Evolutionary conservation across 768 basidiomycete species (phyloP).

Genomic region (Russula sp.): DNA sequence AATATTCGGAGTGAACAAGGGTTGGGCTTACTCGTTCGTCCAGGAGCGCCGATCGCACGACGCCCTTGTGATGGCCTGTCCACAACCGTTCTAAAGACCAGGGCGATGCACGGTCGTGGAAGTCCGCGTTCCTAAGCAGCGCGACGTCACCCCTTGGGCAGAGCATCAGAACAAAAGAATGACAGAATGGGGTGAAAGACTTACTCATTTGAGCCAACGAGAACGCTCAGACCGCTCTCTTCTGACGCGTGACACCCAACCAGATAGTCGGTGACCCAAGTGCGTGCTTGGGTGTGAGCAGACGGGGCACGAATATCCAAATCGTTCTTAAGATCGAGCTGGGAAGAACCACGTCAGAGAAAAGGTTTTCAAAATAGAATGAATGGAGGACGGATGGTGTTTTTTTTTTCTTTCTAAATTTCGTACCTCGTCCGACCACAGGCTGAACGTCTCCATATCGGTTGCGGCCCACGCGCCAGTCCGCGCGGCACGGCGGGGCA

Average conservation of each 20-base stretch:
- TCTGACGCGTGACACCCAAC: constrained; percentile 42
- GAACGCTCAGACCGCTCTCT: constrained; percentile 41
- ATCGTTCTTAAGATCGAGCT: constrained; percentile 55
- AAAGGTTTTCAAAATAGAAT: neutral
- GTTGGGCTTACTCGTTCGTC: constrained; percentile 27
- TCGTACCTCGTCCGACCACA: constrained; percentile 68
- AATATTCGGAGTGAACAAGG: neutral
- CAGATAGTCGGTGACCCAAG: constrained; percentile 78
- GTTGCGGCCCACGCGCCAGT: constrained; percentile 72
- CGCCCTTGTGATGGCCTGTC: constrained; percentile 27
- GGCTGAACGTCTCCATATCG: constrained; percentile 92
- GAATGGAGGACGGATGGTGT: too few relatives aligned
- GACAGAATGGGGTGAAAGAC: constrained; percentile 21
- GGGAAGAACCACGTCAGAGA: neutral
- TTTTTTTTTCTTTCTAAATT: neutral
- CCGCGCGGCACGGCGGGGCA: constrained; percentile 28
- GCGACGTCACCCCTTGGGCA: constrained; percentile 29
- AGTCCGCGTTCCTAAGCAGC: constrained; percentile 25
- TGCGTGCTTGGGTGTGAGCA: constrained; percentile 44
- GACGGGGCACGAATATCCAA: constrained; percentile 61
- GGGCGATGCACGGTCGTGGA: constrained; percentile 22
- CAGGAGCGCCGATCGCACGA: constrained; percentile 29
- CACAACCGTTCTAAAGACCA: constrained; percentile 29
- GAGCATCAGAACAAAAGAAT: neutral
- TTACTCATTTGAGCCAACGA: constrained; percentile 71